phyloP scores from a whole-genome alignment of 768 basidiomycete genomes.

The Rossbeevera mucosa region DNA sequence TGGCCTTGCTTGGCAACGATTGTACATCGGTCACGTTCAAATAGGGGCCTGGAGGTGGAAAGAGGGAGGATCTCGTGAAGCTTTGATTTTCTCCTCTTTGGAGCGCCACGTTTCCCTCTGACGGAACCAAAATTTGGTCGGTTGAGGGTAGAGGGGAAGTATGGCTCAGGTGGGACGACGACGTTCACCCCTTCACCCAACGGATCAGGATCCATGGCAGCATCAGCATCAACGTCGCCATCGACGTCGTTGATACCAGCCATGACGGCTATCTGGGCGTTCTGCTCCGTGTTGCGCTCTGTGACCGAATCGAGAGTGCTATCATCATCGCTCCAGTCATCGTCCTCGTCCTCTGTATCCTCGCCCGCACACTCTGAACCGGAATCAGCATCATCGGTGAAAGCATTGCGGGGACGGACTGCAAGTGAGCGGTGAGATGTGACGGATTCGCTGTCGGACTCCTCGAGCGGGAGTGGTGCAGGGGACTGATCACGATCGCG shows the following conservation, averaged over 20 bases:
- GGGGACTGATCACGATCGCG: constrained; percentile 55
- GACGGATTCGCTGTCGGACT: constrained; percentile 46
- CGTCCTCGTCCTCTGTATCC: constrained; percentile 53
- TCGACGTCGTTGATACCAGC: constrained; percentile 21
- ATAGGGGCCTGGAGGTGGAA: constrained; percentile 70
- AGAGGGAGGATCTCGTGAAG: constrained; percentile 62
- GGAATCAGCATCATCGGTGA: constrained; percentile 55
- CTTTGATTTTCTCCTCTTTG: constrained; percentile 57
- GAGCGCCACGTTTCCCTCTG: constrained; percentile 31
- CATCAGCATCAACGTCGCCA: constrained; percentile 51
- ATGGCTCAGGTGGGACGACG: constrained; percentile 77
- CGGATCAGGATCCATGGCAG: constrained; percentile 64
- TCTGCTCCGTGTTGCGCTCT: constrained; percentile 83
- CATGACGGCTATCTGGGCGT: constrained; percentile 49
- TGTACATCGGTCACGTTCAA: constrained; percentile 89
- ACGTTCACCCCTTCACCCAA: constrained; percentile 92
- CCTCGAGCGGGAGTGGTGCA: constrained; percentile 52
- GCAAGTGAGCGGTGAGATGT: constrained; percentile 34
- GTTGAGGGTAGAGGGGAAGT: constrained; percentile 73
- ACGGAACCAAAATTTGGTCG: constrained; percentile 38
- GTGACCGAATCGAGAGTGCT: constrained; percentile 70
- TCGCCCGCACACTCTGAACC: constrained; percentile 54
- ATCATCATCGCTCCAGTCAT: constrained; percentile 57
- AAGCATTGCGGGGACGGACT: constrained; percentile 57
- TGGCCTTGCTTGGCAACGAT: constrained; percentile 86